Base-by-base conservation (phyloP, 192 early-diverging fungal species). In the Coemansia javaensis region DNA sequence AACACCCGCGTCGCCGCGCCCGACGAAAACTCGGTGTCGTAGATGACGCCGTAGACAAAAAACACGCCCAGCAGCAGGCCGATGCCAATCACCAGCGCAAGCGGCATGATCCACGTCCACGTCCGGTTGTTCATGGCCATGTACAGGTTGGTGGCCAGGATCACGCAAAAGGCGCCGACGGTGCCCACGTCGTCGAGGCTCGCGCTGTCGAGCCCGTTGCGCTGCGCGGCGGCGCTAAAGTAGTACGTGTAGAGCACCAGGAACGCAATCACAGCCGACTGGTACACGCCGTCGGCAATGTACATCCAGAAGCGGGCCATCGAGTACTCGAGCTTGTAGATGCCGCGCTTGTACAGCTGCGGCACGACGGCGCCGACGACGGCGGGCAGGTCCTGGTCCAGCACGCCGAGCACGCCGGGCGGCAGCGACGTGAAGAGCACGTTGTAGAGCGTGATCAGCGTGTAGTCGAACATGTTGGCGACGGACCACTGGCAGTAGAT, bases 391-490 rank as follows among this genome's bases (percentile, higher is more conserved):
- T 94, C 91, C 69, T 50, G 56, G 40, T 51, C 49, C 30, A 51
- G 23, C 17, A 51, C 49, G 30, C 79, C 83, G 10, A 86, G 56
- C 21, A 86, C 78, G 34, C 79, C 63, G 5, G 83, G 81, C 32
- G 94, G 92, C 71, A 96, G 79, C 31, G 96, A 84, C 0, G 94
- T 92, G 58, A 99, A 95, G 40, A 87, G 83, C 21, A 99, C 89
- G 53, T 92, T 99, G 69, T 92, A 99, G 39, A 87, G 82, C 0
- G 92, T 88, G 50, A 91, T 87, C 0, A 91, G 94, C 96, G 94
- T 97, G 44, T 93, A 93, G 67, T 99, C 96, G 68, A 94, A 99
- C 5, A 99, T 66, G 14, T 93, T 97, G 76, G 93, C 83, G 9
- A 94, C 96, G 20, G 94, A 94, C 59, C 94, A 97, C 6, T 89